Evolutionary conservation across 2,329 filamentous ascomycete species (phyloP), one percentile per base, ranked within the genome.

Genomic region (Colletotrichum scovillei): DNA sequence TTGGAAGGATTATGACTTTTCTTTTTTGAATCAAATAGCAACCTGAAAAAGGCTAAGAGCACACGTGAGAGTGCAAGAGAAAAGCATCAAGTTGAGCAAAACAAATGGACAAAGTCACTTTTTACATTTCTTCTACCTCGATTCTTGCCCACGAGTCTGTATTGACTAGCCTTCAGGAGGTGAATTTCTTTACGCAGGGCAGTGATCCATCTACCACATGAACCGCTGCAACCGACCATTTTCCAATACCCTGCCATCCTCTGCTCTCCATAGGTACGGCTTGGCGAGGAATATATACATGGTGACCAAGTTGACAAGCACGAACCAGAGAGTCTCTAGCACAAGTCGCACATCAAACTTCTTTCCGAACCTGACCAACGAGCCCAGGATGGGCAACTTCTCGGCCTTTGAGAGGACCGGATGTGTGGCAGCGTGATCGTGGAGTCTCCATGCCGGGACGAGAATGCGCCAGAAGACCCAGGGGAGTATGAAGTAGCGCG

Each of bases 401-500:
- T 57, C 57, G 11, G 69, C 22, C 19, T 19, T 49, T 11, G 53
- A 6, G 6, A 73, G 35, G 12, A 9, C 35, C 1, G 69, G 56
- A 24, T 42, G 49, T 9, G 60, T 62, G 38, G 53, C 9, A 2
- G 32, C 28, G 49, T 69, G 63, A 28, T 74, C 69, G 58, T 76
- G 68, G 22, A 72, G 49, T 24, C 63, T 60, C 84, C 84, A 85
- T 64, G 86, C 82, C 0, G 94, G 94, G 0, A 97, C 84, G 78
- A 97, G 89, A 8, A 98, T 84, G 0, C 97, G 89, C 94, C 95
- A 98, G 78, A 98, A 92, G 9, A 98, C 89, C 95, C 95, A 99
- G 0, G 96, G 95, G 14, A 98, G 88, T 80, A 99, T 97, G 82
- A 98, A 98, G 82, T 99, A 99, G 16, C 97, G 90, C 16, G 97